A percentile compares a stretch with the other conserved stretches of the same genome.
phyloP scores from a whole-genome alignment of 2,329 filamentous ascomycete genomes.

The Cylindrodendrum hubeiense region DNA sequence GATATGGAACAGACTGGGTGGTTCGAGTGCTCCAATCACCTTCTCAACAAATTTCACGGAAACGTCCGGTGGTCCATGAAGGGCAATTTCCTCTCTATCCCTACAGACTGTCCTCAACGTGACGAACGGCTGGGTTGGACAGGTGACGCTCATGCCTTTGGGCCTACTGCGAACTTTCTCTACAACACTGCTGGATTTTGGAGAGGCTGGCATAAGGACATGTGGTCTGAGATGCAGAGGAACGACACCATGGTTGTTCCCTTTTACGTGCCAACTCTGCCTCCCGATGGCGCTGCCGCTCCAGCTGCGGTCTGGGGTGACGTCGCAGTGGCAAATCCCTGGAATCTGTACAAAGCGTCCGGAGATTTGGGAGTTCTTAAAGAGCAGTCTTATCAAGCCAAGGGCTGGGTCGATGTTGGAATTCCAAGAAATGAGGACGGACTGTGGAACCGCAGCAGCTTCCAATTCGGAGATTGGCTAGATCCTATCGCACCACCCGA shows the following conservation, averaged over 20 bases:
- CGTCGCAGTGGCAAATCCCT: conserved; percentile 24
- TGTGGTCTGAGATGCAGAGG: conserved; percentile 32
- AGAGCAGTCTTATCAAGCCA: conserved; percentile 14
- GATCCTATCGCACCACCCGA: conserved; percentile 57
- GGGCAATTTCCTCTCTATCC: conserved; percentile 68
- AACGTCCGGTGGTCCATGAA: conserved; percentile 69
- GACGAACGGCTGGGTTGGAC: conserved; percentile 68
- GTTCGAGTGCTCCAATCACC: conserved; percentile 64
- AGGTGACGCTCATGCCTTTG: conserved; percentile 63
- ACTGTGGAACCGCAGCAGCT: conserved; percentile 26
- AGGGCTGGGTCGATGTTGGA: conserved; percentile 3
- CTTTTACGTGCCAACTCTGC: conserved; percentile 11
- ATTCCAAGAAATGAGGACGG: conserved; percentile 10
- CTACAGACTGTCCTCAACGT: conserved; percentile 68
- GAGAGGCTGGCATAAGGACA: conserved; percentile 33
- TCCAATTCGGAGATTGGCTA: conserved; percentile 61
- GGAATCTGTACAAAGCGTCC: conserved; percentile 24
- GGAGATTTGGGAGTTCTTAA: conserved; percentile 16
- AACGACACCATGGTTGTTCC: conserved; percentile 23
- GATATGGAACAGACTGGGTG: conserved; percentile 64
- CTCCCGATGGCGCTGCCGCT: not conserved
- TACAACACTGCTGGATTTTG: conserved; percentile 64
- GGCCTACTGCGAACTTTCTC: conserved; percentile 64
- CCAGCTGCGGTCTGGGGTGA: conserved; percentile 32
- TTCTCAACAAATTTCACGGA: conserved; percentile 65